phyloP scores from a whole-genome alignment of 768 basidiomycete species.

The Candolleomyces aberdarensis region DNA sequence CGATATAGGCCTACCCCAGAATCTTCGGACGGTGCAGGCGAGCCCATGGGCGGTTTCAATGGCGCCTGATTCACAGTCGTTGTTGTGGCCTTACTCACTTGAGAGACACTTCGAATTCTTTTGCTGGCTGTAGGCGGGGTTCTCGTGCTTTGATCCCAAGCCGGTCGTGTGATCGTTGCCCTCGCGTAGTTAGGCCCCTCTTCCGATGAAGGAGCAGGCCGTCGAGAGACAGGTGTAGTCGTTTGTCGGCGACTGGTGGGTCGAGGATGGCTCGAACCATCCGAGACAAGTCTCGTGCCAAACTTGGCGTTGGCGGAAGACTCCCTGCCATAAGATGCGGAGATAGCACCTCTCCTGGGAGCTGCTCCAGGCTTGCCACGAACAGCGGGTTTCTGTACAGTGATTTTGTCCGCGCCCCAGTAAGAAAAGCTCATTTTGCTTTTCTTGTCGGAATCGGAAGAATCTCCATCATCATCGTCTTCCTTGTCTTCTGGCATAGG shows the following conservation, averaged over 20 bases:
- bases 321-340: conserved; percentile 68
- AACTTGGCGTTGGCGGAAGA: conserved; percentile 93
- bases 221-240: conserved; percentile 42
- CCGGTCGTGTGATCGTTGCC: conserved; percentile 72
- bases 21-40: conserved; percentile 77
- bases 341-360: conserved; percentile 39
- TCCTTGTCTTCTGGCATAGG: conserved; percentile 68
- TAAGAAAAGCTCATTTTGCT: conserved; percentile 95
- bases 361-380: conserved; percentile 42
- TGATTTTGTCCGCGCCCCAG: conserved; percentile 91
- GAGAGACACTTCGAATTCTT: conserved; percentile 69
- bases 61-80: conserved; percentile 30
- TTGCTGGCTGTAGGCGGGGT: conserved; percentile 22
- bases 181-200: conserved; percentile 63
- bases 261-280: conserved; percentile 49
- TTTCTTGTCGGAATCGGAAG: conserved; percentile 84
- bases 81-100: conserved; percentile 60
- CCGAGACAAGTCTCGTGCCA: conserved; percentile 75
- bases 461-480: conserved; percentile 54
- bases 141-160: conserved; percentile 64
- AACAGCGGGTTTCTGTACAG: conserved; percentile 73
- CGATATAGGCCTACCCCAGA: conserved; percentile 84
- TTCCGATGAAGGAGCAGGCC: conserved; percentile 45
- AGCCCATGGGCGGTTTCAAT: conserved; percentile 41
- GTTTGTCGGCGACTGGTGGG: conserved; percentile 60